phyloP scores from a whole-genome alignment of 129 eudicot genomes.

The Escallonia rubra region DNA sequence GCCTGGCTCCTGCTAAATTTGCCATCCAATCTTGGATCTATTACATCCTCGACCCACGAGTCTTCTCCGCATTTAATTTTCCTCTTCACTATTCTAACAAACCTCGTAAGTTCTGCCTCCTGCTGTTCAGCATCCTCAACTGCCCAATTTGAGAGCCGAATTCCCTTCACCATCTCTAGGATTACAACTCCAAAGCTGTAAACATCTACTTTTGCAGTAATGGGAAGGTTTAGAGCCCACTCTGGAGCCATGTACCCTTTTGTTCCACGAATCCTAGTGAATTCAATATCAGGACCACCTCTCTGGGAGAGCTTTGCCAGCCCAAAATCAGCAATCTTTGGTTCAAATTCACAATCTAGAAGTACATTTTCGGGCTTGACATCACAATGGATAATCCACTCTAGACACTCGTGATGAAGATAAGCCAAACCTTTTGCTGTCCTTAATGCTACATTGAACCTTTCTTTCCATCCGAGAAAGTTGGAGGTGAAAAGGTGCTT shows the following conservation, averaged over 20 bases:
- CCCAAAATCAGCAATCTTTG: constrained; percentile 57
- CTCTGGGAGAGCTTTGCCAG: constrained; percentile 43
- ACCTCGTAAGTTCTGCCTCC: constrained; percentile 21
- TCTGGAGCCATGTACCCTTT: constrained; percentile 66
- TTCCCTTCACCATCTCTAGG: constrained; percentile 50
- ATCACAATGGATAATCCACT: constrained; percentile 55
- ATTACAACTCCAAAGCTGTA: constrained; percentile 51
- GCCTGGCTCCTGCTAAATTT: constrained; percentile 32
- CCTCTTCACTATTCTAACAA: constrained; percentile 21
- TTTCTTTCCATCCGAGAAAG: constrained; percentile 31
- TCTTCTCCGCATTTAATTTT: constrained; percentile 8
- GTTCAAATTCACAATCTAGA: constrained; percentile 30
- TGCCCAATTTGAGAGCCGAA: constrained; percentile 24
- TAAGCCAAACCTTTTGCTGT: constrained; percentile 44
- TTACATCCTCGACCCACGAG: constrained; percentile 20
- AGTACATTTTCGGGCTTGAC: constrained; percentile 47
- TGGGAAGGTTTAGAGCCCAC: constrained; percentile 37
- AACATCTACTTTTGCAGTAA: constrained; percentile 58
- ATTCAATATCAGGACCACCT: constrained; percentile 25
- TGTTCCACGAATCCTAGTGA: constrained; percentile 47
- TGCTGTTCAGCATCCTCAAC: constrained; percentile 18
- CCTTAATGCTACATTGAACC: constrained; percentile 38
- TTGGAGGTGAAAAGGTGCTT: constrained; percentile 27
- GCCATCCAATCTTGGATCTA: constrained; percentile 35
- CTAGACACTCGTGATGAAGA: constrained; percentile 51